Evolutionary conservation across 1,284 basidiomycete genomes (phyloP), one percentile per base, ranked within the genome.

Genomic region (Tetrapyrgos nigripes): DNA sequence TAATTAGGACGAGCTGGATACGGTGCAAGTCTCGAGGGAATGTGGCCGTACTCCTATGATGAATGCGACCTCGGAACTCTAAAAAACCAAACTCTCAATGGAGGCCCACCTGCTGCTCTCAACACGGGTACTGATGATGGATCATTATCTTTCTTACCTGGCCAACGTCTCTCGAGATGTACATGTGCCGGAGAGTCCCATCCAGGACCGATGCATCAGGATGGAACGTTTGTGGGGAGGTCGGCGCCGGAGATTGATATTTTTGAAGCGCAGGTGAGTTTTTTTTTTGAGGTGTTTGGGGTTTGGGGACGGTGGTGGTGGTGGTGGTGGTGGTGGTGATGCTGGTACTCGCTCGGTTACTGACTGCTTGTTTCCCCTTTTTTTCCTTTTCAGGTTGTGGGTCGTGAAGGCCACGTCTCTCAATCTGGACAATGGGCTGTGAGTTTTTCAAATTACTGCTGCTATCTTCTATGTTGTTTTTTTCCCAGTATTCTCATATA

Each of bases 161-260:
- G 84, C 3, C 78, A 79, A 58, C 69, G 73, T 46, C 62, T 78
- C 33, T 86, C 84, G 6, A 75, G 82, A 3, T 89, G 87, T 69
- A 88, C 87, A 0, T 89, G 88, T 62, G 67, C 75, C 0, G 76
- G 75, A 17, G 80, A 85, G 57, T 67, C 70, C 9, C 87, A 89
- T 60, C 88, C 88, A 0, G 88, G 88, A 1, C 88, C 87, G 9
- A 72, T 70, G 27, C 79, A 80, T 53, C 62, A 68, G n/a, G 82
- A 85, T 65, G 86, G 85, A 17, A 75, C 79, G 1, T 87, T 76
- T 63, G 79, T 82, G 9, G 87, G 86, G 17, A 77, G 87, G 50
- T 70, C 79, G 3, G 83, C 85, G 59, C 76, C 82, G 10, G 70
- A 83, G 35, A 84, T 83, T 33, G 85, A 86, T 66, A 31, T 31